Base-by-base conservation (phyloP, 139 green algal species). In the Chlamydomonas applanata region DNA sequence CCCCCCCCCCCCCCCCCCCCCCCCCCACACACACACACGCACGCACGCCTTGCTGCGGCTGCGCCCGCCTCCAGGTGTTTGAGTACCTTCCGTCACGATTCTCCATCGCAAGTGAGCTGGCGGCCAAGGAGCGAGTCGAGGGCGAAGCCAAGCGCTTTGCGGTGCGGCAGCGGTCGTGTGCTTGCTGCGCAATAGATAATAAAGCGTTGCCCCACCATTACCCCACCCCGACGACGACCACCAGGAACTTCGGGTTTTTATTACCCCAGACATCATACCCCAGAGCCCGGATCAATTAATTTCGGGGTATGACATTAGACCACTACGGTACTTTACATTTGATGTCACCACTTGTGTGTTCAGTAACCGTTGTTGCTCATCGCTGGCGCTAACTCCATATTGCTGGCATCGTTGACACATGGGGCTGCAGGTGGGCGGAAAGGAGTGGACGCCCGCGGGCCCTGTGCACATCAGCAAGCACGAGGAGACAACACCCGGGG, bases 51-150 rank as follows among this genome's bases (percentile, higher is more conserved):
- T n/a, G n/a, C n/a, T n/a, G n/a, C n/a, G n/a, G n/a, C n/a, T n/a
- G n/a, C n/a, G n/a, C n/a, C n/a, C n/a, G n/a, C n/a, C 19, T 34
- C 33, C 67, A 73, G 67, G 64, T 73, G 1, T 88, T 90, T 68
- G 79, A 88, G 70, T 90, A 88, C 79, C 82, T 86, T 4, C 79
- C 82, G 1, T 87, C 76, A 1, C 40, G 61, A 36, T 90, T 80
- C 74, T 67, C 56, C 24, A 64, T 90, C 27, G 73, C 73, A 0
- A 62, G 78, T 3, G 84, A 87, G 69, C 63, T 85, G n/a, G 79
- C 72, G 0, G 64, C 52, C 44, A 89, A 86, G 34, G 72, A 80
- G 65, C 79, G 84, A 11, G 74, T 84, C 30, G 84, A 84, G 40
- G 68, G 33, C 2, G 78, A 89, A 46, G 66, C 77, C 3, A 86